Evolutionary conservation across 495 filamentous ascomycete species (phyloP), one percentile per base, ranked within the genome.

Genomic region (Sporormia fimetaria): DNA sequence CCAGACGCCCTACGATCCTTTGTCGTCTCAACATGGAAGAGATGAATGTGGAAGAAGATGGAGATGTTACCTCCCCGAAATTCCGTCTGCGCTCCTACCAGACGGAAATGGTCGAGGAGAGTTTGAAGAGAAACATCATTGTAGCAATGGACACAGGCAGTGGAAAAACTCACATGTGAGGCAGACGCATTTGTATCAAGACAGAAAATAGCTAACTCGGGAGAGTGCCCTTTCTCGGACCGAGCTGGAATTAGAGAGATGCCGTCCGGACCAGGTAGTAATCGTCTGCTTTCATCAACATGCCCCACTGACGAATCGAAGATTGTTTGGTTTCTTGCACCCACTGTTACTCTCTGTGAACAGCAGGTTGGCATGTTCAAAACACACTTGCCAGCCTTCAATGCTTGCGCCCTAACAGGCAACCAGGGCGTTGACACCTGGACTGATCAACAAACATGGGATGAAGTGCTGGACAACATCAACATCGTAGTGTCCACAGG

Each of bases 101-200:
- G 62, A 55, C 75, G 24, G 88, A 96, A 65, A 95, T 96, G 87
- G 68, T 92, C 14, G 75, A 87, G 46, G 76, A 79, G 51, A 90
- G 84, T 55, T 59, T 90, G 53, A 70, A 70, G 38, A 60, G 70
- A 39, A 94, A 94, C 57, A 78, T 85, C 42, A 88, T 96, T 48
- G 81, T 95, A 37, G 77, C 76, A 10, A 94, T 94, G 87, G 86
- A 90, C 53, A 94, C 87, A 0, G 87, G 87, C 1, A 84, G 75
- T 56, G 88, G 88, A 6, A 96, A 96, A 61, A 95, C 88, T 2
- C 79, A 83, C 41, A 77, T 94, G 86, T 87, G 76, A 43, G 33
- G 14, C 21, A n/a, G n/a, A n/a, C n/a, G n/a, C n/a, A n/a, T n/a
- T n/a, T n/a, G n/a, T n/a, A n/a, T n/a, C n/a, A n/a, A n/a, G n/a